Conservation (phyloP, 140 eudicot species). For the Oenanthe javanica region DNA sequence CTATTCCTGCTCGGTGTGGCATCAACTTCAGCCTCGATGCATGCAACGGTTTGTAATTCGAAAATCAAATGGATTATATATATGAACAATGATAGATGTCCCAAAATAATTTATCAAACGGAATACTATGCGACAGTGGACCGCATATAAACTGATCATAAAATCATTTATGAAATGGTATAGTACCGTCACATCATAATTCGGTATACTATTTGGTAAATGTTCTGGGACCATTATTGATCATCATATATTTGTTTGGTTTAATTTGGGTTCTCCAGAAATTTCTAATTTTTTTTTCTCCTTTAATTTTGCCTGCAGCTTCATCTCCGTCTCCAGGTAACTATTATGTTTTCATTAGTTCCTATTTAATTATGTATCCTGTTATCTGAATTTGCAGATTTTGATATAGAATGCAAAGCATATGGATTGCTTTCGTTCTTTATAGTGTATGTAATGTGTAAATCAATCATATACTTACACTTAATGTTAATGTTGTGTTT, state of each 20-base stretch:
- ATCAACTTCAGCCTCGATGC: constrained; percentile 25
- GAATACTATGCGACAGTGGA: neutral
- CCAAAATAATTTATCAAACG: neutral
- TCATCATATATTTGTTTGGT: neutral
- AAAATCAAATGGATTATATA: no score
- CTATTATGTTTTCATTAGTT: neutral
- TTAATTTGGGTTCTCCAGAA: neutral
- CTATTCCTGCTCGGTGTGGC: constrained; percentile 36
- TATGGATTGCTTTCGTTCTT: neutral
- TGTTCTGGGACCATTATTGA: neutral
- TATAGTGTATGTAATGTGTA: no score
- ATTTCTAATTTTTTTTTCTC: neutral
- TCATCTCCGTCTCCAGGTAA: neutral
- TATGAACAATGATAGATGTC: no score
- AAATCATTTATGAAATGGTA: no score
- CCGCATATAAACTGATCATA: no score
- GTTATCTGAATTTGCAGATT: neutral
- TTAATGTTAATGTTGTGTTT: neutral
- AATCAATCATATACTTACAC: neutral
- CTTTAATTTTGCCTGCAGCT: neutral
- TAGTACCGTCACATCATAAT: no score
- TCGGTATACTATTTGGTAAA: no score
- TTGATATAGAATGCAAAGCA: neutral
- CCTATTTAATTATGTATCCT: no score
- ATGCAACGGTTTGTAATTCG: constrained; percentile 18